Evolutionary conservation across 768 basidiomycete genomes (phyloP).

Genomic region (Paxillus rubicundulus): DNA sequence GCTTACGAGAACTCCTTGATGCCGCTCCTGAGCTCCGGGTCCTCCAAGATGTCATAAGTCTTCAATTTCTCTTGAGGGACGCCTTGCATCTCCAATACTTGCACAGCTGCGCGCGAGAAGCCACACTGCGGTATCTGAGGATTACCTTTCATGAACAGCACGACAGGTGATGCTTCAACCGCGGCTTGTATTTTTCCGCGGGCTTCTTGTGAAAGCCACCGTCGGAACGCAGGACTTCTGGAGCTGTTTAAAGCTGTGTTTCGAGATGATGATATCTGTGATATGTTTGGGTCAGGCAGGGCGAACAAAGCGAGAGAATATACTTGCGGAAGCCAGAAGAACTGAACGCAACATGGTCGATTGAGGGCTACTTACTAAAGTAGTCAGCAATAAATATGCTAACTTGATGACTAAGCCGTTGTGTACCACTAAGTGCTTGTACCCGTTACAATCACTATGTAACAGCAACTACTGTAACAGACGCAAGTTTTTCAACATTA

Average conservation of each 20-base stretch:
- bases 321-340: conserved; percentile 14
- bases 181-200: conserved; percentile 69
- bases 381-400: no score
- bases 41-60: conserved; percentile 89
- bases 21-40: conserved; percentile 73
- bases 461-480: no score
- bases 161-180: conserved; percentile 72
- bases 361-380: not conserved
- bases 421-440: no score
- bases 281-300: not conserved
- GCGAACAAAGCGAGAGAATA: not conserved
- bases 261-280: conserved; percentile 10
- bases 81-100: conserved; percentile 82
- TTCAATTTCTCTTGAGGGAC: conserved; percentile 79
- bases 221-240: conserved; percentile 21
- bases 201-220: conserved; percentile 62
- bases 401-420: no score
- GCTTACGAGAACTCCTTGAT: conserved; percentile 98
- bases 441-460: no score
- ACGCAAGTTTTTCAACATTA: no score
- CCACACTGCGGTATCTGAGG: conserved; percentile 86
- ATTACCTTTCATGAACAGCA: conserved; percentile 98
- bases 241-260: conserved; percentile 5
- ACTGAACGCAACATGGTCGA: conserved; percentile 13
- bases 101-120: conserved; percentile 92